Base-by-base conservation (phyloP, 1,284 basidiomycete genomes). In the Melampsora medusae region DNA sequence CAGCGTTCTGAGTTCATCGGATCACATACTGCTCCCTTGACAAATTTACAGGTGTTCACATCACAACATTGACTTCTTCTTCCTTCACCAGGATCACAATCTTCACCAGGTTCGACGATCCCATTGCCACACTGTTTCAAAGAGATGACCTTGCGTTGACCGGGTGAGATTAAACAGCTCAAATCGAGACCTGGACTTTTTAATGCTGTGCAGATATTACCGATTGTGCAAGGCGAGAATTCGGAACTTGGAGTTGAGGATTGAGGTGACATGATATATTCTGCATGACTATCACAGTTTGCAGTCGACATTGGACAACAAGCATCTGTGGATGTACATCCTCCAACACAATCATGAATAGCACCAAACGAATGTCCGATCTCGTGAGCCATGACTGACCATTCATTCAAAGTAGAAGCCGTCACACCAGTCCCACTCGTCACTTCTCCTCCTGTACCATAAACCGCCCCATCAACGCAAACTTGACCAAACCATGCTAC, bases 401-500 rank as follows among this genome's bases (percentile, higher is more conserved):
- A 81, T 56, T 81, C 79, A 66, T 78, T 80, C 10, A 69, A 68
- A n/a, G 80, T 81, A 48, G 79, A 75, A 22, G 80, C 78, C 49
- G 79, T 81, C 73, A 82, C 80, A 35, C 80, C 81, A 2, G 81
- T 80, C n/a, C 81, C 81, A 71, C 79, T 80, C 77, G 64, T 80
- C 78, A 31, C 77, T 78, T 19, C 78, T 59, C 28, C 53, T 59
- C 46, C 46, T 64, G 56, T 48, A 42, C 46, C 14, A 19, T 71
- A 49, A 31, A 38, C 38, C 31, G 53, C 22, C 9, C n/a, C 35
- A 42, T 42, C 10, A 12, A 42, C 38, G 67, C 81, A 91, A 81
- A 93, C 81, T 35, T 91, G 91, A 22, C 87, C 90, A 1, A 93
- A 87, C 93, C 92, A 96, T 3, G 93, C 93, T 72, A 95, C 92